Base-by-base conservation (phyloP, 495 filamentous ascomycete genomes). In the Aspergillus funiculosus region DNA sequence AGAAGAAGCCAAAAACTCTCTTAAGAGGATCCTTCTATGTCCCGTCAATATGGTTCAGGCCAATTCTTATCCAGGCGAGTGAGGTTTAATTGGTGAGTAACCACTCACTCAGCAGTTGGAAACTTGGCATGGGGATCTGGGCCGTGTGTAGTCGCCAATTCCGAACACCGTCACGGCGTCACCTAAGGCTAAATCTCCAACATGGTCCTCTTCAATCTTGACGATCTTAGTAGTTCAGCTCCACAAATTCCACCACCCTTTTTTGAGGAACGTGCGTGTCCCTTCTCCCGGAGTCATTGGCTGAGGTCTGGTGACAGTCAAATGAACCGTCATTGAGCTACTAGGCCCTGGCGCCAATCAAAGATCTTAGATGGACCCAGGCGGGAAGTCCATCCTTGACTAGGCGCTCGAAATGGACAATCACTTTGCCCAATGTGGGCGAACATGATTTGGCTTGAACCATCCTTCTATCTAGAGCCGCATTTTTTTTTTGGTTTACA, bases 201-300 rank as follows among this genome's bases (percentile, higher is more conserved):
- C 46, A 49, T 46, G 51, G 50, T 17, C 45, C 47, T 53, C 29
- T 56, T 41, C 48, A 52, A 46, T 53, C 29, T 56, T 41, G 53
- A 52, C 48, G 53, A 56, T 56, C 53, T 49, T 50, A 48, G 50
- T 50, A 48, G 50, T 44, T 48, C 46, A 50, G 43, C 41, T 53
- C 54, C 46, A 53, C 50, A 25, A 41, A 29, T 19, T 28, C 25
- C 18, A 26, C 25, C 25, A 39, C 49, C 34, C 41, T 43, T 39
- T 37, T 49, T 48, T 26, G 31, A 50, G 43, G 42, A 54, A 52
- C 51, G 48, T 53, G 47, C 50, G 52, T 50, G n/a, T 14, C 22
- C 14, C 3, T 39, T 27, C 28, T 22, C 22, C 13, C 1, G 4
- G 21, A 21, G 25, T 54, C 42, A 58, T 58, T 58, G 55, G 55